Base-by-base conservation (phyloP, 306 rosid species). In the Malus orientalis region DNA sequence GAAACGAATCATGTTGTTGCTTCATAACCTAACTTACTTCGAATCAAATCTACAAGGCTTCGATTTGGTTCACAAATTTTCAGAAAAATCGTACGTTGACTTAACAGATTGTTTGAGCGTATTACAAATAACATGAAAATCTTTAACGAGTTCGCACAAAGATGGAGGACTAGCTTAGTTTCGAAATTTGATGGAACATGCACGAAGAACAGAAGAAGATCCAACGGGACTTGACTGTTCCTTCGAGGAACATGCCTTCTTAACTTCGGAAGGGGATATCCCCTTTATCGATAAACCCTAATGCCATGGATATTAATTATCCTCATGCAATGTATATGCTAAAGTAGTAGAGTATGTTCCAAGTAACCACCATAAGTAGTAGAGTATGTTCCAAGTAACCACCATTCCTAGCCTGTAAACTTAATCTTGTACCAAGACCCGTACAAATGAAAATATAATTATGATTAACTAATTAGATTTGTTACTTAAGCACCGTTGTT, bases 281-380 rank as follows among this genome's bases (percentile, higher is more conserved):
- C 12, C 12, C 45, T 9, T 42, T 42, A 42, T 8, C 11, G 45
- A 42, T 4, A 47, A 47, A 47, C 18, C 53, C 54, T 49, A 49
- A 57, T 22, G 29, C 30, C 30, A 58, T 58, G 63, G 63, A 58
- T n/a, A 58, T n/a, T 58, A 19, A n/a, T 58, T 6, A 73, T 75
- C 90, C 76, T 47, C 80, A 67, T 87, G 74, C 93, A 84, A 14
- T 87, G 89, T 58, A 89, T 76, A 40, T 74, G 19, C 29, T 36
- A 38, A 38, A 58, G 54, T 42, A 23, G 18, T 55, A 5, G 76
- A 81, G 87, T 85, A 72, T 30, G 63, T 68, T 73, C 60, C 79
- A 77, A 85, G 89, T 49, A 55, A 4, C 59, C 70, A 54, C 27
- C 59, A 54, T 74, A 38, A 58, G 54, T 42, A 23, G 18, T 55